Evolutionary conservation across 2,329 filamentous ascomycete species (phyloP).

Genomic region (Taxawa tesnikishii): DNA sequence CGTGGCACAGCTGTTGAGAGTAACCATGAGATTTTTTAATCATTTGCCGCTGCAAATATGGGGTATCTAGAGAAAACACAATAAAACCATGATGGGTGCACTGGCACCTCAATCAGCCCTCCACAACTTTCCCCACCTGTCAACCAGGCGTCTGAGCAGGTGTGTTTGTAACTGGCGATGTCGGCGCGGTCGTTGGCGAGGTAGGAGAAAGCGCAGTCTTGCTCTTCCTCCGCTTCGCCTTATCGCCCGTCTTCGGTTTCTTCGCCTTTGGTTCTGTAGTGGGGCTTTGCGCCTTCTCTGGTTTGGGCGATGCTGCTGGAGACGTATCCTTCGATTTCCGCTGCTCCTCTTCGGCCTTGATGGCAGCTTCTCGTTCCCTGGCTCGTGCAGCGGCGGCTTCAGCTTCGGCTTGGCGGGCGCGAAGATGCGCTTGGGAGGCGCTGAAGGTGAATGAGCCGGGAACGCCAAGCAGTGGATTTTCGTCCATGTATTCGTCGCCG

Average conservation of each 20-base stretch:
- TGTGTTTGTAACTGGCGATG: too few relatives aligned
- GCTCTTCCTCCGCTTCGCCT: slow-evolving; percentile 24
- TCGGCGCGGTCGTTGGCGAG: too few relatives aligned
- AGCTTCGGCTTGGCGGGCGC: slow-evolving; percentile 26
- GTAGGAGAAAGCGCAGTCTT: slow-evolving; percentile 20
- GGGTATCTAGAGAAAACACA: too few relatives aligned
- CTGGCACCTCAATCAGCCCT: too few relatives aligned
- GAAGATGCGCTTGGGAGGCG: slow-evolving; percentile 28
- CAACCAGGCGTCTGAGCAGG: too few relatives aligned
- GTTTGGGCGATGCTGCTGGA: background rate
- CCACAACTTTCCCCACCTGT: too few relatives aligned
- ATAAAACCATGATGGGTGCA: too few relatives aligned
- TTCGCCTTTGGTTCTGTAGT: slow-evolving; percentile 3
- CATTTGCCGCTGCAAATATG: too few relatives aligned
- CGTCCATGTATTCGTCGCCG: slow-evolving; percentile 51
- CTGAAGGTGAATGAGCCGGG: slow-evolving; percentile 50
- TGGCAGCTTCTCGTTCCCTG: slow-evolving; percentile 10
- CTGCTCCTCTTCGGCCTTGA: slow-evolving; percentile 22
- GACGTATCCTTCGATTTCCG: slow-evolving; percentile 7
- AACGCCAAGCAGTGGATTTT: slow-evolving; percentile 50
- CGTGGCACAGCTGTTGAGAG: too few relatives aligned
- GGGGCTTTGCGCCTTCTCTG: background rate
- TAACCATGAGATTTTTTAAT: too few relatives aligned
- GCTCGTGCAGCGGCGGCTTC: slow-evolving; percentile 17
- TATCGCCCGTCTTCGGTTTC: slow-evolving; percentile 13